Evolutionary conservation across 1,284 basidiomycete genomes (phyloP).

Genomic region (Tylopilus orsonianus): DNA sequence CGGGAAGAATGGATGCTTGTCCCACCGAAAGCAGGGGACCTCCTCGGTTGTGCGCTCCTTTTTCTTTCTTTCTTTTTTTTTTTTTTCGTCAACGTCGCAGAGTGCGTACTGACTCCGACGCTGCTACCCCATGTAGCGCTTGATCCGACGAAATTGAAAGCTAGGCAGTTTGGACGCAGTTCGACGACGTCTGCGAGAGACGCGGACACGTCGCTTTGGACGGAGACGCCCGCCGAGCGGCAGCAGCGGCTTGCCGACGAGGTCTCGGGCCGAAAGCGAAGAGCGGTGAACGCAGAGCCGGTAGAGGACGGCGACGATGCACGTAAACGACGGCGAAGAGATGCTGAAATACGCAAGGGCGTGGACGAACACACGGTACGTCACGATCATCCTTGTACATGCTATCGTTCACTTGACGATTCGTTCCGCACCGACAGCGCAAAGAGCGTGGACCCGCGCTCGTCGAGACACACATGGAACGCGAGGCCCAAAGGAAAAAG

Average conservation of each 20-base stretch:
- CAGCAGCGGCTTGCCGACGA: constrained; percentile 86
- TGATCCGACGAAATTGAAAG: constrained; percentile 71
- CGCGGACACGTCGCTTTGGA: constrained; percentile 75
- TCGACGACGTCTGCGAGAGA: constrained; percentile 46
- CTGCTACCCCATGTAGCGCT: constrained; percentile 40
- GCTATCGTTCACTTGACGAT: not conserved
- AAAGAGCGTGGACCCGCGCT: constrained; percentile 67
- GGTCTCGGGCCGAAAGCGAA: constrained; percentile 78
- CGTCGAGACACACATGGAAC: constrained; percentile 58
- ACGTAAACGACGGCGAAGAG: constrained; percentile 61
- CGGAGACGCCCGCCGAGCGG: constrained; percentile 87
- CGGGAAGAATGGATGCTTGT: constrained; percentile 96
- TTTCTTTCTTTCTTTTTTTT: not conserved
- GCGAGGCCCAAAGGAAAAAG: constrained; percentile 26
- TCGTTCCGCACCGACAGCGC: constrained; percentile 42
- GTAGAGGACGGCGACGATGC: constrained; percentile 34
- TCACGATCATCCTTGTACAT: constrained; percentile 12
- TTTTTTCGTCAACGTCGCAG: not conserved
- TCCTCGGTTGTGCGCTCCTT: constrained; percentile 65
- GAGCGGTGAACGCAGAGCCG: constrained; percentile 55
- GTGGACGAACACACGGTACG: constrained; percentile 82
- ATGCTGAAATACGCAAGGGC: constrained; percentile 65
- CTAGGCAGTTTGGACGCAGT: constrained; percentile 75
- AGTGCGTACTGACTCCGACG: not conserved
- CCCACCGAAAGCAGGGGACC: constrained; percentile 76